Conservation (phyloP, 352 stramenopile genomes). For the Phytophthora vignae region DNA sequence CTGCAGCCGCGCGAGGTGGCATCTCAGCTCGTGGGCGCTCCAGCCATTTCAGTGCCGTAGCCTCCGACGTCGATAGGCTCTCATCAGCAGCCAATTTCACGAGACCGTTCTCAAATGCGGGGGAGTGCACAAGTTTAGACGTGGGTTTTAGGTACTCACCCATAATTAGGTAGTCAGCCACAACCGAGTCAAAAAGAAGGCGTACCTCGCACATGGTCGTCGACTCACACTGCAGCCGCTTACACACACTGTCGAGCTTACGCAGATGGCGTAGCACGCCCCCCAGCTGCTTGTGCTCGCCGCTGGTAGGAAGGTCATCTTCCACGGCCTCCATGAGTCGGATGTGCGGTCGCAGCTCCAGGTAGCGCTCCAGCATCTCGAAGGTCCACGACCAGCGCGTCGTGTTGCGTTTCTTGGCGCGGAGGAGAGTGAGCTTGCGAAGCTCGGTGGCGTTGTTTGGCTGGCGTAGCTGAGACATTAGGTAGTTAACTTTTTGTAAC, state of each 20-base stretch:
- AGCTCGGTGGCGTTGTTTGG: slow-evolving; percentile 19
- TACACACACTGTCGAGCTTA: slow-evolving; percentile 31
- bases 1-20: background rate
- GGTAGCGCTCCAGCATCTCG: slow-evolving; percentile 17
- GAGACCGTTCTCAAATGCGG: too few species aligned
- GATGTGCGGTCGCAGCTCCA: background rate
- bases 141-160: too few species aligned
- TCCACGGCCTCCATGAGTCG: slow-evolving; percentile 9
- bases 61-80: background rate
- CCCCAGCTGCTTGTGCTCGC: slow-evolving; percentile 7
- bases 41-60: background rate
- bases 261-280: slow-evolving; percentile 2
- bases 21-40: background rate
- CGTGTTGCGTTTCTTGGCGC: slow-evolving; percentile 10
- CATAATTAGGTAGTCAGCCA: too few species aligned
- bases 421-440: background rate
- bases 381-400: slow-evolving; percentile 16
- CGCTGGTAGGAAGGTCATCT: slow-evolving; percentile 2
- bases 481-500: slow-evolving; percentile 7
- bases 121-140: too few species aligned
- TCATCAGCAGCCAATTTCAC: background rate
- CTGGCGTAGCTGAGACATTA: slow-evolving; percentile 14
- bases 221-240: slow-evolving; percentile 19
- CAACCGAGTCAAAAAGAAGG: too few species aligned
- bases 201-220: slow-evolving; percentile 19